phyloP scores from a whole-genome alignment of 257 asterid species.

The Fraxinus quadrangulata region DNA sequence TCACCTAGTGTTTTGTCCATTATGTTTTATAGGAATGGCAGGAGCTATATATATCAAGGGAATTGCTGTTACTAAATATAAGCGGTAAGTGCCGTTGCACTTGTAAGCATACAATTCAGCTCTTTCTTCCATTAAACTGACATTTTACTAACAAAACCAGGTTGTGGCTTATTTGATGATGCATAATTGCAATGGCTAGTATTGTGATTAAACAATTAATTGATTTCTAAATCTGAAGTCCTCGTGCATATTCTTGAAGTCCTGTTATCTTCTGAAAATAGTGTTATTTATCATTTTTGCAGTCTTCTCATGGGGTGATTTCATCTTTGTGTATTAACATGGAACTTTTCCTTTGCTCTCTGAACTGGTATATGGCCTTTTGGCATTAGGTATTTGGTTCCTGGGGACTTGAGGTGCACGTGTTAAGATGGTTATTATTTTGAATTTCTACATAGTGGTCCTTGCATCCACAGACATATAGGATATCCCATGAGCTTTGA shows the following conservation, averaged over 20 bases:
- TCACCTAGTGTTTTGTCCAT: background rate
- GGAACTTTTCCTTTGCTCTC: background rate
- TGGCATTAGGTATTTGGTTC: background rate
- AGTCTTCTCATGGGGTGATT: slow-evolving; percentile 9
- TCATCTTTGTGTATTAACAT: background rate
- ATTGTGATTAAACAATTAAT: slow-evolving; percentile 7
- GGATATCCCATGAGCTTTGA: background rate
- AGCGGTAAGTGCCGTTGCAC: slow-evolving; percentile 53
- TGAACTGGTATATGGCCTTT: background rate
- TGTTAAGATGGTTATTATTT: background rate
- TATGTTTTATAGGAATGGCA: slow-evolving; percentile 75
- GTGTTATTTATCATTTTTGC: background rate
- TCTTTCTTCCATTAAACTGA: background rate
- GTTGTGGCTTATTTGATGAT: slow-evolving; percentile 15
- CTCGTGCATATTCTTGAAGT: background rate
- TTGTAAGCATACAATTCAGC: background rate
- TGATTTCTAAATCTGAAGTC: slow-evolving; percentile 18
- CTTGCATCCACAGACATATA: background rate
- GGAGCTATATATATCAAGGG: slow-evolving; percentile 97
- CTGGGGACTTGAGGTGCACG: background rate
- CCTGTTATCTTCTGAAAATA: background rate
- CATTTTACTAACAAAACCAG: slow-evolving; percentile 1
- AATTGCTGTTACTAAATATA: slow-evolving; percentile 88
- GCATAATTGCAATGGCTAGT: slow-evolving; percentile 6
- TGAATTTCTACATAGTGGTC: background rate